A percentile compares a stretch with the other conserved stretches of the same genome.
Conservation (phyloP, 140 eudicot genomes). For the Ambrosia hybrid region DNA sequence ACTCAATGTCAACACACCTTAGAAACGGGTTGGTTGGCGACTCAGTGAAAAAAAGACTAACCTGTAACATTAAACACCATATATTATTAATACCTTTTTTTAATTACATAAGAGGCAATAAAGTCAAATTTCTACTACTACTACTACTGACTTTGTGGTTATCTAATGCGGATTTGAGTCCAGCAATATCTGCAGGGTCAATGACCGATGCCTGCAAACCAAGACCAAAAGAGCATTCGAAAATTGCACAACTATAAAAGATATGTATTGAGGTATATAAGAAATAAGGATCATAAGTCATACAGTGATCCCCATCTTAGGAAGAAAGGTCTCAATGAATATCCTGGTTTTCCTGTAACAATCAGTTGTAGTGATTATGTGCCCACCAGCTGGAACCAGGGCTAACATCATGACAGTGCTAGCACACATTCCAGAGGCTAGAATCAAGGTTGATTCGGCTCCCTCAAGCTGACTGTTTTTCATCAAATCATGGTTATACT, state of each 20-base stretch:
- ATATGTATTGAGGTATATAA: neutral
- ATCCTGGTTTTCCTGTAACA: conserved; percentile 87
- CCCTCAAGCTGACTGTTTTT: conserved; percentile 87
- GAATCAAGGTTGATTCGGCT: conserved; percentile 69
- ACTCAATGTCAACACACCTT: conserved; percentile 75
- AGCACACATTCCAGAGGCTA: conserved; percentile 97
- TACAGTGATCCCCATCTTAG: conserved; percentile 86
- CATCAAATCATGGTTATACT: neutral
- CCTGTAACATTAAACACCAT: conserved; percentile 34
- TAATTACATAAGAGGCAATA: neutral
- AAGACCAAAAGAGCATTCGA: neutral
- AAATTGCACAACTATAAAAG: neutral
- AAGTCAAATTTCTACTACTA: neutral
- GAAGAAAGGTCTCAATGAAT: conserved; percentile 78
- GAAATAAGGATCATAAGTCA: neutral
- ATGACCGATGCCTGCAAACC: conserved; percentile 65
- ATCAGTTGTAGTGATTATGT: conserved; percentile 82
- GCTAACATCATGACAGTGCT: conserved; percentile 83
- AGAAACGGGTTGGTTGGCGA: conserved; percentile 80
- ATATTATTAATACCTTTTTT: neutral
- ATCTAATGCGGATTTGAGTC: conserved; percentile 61
- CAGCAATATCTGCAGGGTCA: conserved; percentile 86
- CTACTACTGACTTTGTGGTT: conserved; percentile 63
- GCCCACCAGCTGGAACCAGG: conserved; percentile 87
- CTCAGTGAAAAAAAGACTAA: conserved; percentile 71